Evolutionary conservation across 2,329 filamentous ascomycete species (phyloP), one percentile per base, ranked within the genome.

Genomic region (Epichloe glyceriae): DNA sequence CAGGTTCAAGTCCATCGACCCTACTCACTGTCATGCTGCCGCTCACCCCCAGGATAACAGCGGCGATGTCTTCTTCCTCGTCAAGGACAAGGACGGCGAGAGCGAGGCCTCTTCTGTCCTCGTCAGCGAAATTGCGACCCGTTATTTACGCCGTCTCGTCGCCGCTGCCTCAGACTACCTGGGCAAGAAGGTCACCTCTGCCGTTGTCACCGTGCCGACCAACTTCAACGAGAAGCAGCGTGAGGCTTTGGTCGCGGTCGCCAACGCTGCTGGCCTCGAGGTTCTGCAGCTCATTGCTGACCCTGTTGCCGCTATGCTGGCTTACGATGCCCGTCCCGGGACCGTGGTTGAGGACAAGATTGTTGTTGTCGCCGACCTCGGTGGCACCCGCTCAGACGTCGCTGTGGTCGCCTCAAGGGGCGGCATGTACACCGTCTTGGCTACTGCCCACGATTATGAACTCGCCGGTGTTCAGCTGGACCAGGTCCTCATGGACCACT

Each of bases 361-460:
- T 55, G 73, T 95, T 51, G 84, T 97, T 5, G 89, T 98, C 20
- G 89, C 88, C 53, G 93, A 98, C 63, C 76, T 98, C 45, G 93
- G 93, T 62, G 91, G 89, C 58, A 96, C 87, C 49, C 83, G 91
- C 60, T 94, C 89, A 26, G 93, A 98, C 66, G 85, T 95, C 51
- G 82, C 91, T 42, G 86, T 98, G 47, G 74, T 98, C 57, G 88
- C 90, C 56, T 95, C 87, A 62, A 82, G 91, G 67, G 89, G 89
- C 55, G 93, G 93, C 65, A 91, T 97, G 75, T 97, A 97, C 78
- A 96, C 88, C 54, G 83, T 96, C 61, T 78, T 98, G 52, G 89
- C 93, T 19, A 95, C 91, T 12, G 82, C 85, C 33, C 93, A 97
- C 73, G 93, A 98, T 74, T 96, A 95, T 71, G 90, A 97, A 64